phyloP scores from a whole-genome alignment of 257 asterid species.

The Gynochthodes officinalis region DNA sequence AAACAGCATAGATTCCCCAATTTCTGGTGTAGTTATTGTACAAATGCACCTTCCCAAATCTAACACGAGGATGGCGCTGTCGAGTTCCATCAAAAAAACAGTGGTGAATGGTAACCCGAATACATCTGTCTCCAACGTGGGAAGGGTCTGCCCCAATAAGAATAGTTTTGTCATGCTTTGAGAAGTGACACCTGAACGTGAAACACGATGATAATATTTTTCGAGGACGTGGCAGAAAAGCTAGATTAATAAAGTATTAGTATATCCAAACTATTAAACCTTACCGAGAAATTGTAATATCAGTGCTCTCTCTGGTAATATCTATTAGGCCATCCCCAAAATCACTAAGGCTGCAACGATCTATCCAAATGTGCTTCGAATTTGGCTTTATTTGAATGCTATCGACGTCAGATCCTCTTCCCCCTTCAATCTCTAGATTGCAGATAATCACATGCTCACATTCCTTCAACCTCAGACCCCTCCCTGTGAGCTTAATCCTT shows the following conservation, averaged over 20 bases:
- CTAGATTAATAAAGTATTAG: neutral
- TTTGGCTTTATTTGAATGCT: constrained; percentile 85
- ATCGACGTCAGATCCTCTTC: constrained; percentile 73
- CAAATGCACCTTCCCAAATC: constrained; percentile 82
- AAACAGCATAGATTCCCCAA: constrained; percentile 88
- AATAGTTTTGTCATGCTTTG: constrained; percentile 71
- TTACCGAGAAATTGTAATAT: constrained; percentile 80
- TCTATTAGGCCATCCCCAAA: constrained; percentile 75
- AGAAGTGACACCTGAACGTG: constrained; percentile 65
- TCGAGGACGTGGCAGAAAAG: neutral
- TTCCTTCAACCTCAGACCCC: constrained; percentile 80
- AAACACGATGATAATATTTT: neutral
- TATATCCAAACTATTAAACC: neutral
- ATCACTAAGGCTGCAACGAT: constrained; percentile 80
- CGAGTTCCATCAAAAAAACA: constrained; percentile 89
- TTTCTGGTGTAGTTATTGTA: constrained; percentile 71
- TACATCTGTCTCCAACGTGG: constrained; percentile 61
- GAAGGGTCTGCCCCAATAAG: constrained; percentile 83
- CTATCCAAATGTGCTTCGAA: constrained; percentile 81
- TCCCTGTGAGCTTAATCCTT: constrained; percentile 56
- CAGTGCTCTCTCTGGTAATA: constrained; percentile 74
- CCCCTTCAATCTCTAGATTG: constrained; percentile 64
- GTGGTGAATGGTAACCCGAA: constrained; percentile 84
- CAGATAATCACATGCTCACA: constrained; percentile 84
- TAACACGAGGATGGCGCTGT: constrained; percentile 93